Conservation (phyloP, 2,329 filamentous ascomycete genomes). For the Setomelanomma holmii region DNA sequence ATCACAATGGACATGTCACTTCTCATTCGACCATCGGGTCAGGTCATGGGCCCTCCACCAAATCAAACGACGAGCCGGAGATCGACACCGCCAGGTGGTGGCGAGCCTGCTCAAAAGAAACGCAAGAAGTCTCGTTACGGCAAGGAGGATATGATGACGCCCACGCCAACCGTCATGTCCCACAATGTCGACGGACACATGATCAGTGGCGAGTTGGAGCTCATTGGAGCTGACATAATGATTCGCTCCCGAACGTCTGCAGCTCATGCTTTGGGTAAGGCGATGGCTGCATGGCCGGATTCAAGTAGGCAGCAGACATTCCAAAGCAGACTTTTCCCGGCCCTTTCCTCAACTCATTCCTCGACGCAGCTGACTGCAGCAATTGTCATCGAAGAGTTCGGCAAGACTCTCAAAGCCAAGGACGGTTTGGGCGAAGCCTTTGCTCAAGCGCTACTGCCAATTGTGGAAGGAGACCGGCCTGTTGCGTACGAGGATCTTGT, state of each 20-base stretch:
- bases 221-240: slow-evolving; percentile 88
- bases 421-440: slow-evolving; percentile 65
- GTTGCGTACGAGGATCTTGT: slow-evolving; percentile 87
- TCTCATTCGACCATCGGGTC: slow-evolving; percentile 92
- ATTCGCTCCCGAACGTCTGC: slow-evolving; percentile 89
- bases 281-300: slow-evolving; percentile 78
- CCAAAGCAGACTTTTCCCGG: slow-evolving; percentile 69
- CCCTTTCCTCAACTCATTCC: slow-evolving; percentile 75
- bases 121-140: slow-evolving; percentile 80
- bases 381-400: slow-evolving; percentile 88
- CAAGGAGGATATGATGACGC: slow-evolving; percentile 64
- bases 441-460: slow-evolving; percentile 69
- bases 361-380: slow-evolving; percentile 86
- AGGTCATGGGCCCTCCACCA: slow-evolving; percentile 70
- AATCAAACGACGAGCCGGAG: slow-evolving; percentile 30
- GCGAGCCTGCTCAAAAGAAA: slow-evolving; percentile 72
- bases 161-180: slow-evolving; percentile 63
- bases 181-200: slow-evolving; percentile 98
- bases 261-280: slow-evolving; percentile 82
- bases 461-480: slow-evolving; percentile 84
- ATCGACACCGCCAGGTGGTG: slow-evolving; percentile 43
- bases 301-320: slow-evolving; percentile 66
- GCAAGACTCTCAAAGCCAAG: slow-evolving; percentile 59
- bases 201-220: slow-evolving; percentile 94
- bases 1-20: slow-evolving; percentile 89